Evolutionary conservation across 805 yeast genomes (phyloP), one percentile per base, ranked within the genome.

Genomic region (Metschnikowia baotianmanensis): DNA sequence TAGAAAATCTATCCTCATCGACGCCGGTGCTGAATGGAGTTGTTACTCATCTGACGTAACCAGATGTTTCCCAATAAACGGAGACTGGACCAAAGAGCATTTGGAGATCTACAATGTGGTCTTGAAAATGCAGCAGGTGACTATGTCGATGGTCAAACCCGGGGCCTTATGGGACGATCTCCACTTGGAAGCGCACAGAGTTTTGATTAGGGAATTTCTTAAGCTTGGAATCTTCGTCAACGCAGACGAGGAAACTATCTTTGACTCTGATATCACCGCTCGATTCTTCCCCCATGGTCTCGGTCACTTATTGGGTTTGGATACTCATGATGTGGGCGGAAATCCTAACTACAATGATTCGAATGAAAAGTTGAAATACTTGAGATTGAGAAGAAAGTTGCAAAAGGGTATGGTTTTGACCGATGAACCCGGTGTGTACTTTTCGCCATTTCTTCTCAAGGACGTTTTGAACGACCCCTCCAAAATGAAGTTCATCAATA

Each of bases 11-110:
- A 74, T 91, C 10, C 74, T 91, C 46, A 82, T 91, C 39, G 99
- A 91, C 67, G 97, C 98, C 7, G 99, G 99, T 41, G 96, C 96
- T 2, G 98, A 91, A 64, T 91, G 97, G 96, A 77, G 78, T 49
- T 81, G 87, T 60, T 91, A 91, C 62, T 90, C 96, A 2, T 74
- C 88, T 31, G 99, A 91, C 60, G 96, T 93, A 31, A 93, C 99
- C 12, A 77, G 99, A 59, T 86, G 95, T 58, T 91, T 89, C 77
- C 99, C 99, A 21, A 80, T 88, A 40, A 76, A 72, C 47, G 99
- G 99, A 6, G 80, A 82, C 40, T 91, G 96, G 89, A 78, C 90
- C 7, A 77, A 76, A 47, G 98, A 93, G 57, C 95, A 91, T 54
- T 74, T 86, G 50, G 86, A 77, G 42, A 82, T 91, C 34, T 91